Percentiles rank a stretch among this genome's conserved stretches.
phyloP scores from a whole-genome alignment of 257 asterid species.

The Asclepias syriaca region DNA sequence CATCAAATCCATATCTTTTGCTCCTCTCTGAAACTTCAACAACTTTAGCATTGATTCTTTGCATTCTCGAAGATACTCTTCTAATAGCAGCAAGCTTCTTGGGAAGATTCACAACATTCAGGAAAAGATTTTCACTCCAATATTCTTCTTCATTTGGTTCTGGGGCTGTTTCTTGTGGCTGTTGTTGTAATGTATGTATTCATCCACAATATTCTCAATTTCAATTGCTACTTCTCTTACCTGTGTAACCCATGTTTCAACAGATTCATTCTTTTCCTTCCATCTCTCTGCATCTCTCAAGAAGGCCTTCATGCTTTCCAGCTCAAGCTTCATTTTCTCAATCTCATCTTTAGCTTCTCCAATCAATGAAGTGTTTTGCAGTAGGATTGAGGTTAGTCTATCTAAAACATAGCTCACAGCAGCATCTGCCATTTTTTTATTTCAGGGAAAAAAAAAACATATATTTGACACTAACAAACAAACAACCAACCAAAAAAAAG shows the following conservation, averaged over 20 bases:
- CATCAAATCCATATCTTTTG: constrained; percentile 25
- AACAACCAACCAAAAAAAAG: too few relatives aligned
- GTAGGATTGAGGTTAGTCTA: constrained; percentile 13
- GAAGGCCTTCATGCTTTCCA: constrained; percentile 26
- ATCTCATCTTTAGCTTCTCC: constrained; percentile 21
- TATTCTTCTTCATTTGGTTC: neutral
- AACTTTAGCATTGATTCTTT: constrained; percentile 21
- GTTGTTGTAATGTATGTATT: constrained; percentile 17
- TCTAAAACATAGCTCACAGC: constrained; percentile 22
- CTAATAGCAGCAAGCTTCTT: constrained; percentile 10
- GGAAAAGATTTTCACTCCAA: constrained; percentile 11
- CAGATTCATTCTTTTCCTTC: constrained; percentile 19
- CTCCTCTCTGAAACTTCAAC: constrained; percentile 26
- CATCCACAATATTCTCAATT: constrained; percentile 27
- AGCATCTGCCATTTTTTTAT: constrained; percentile 27
- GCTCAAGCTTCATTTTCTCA: constrained; percentile 26
- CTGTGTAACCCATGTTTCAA: constrained; percentile 28
- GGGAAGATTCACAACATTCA: constrained; percentile 5
- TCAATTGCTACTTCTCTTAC: constrained; percentile 24
- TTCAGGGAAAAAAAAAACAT: too few relatives aligned
- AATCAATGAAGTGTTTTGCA: constrained; percentile 16
- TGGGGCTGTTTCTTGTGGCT: neutral
- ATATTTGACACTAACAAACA: neutral
- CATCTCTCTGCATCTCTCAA: constrained; percentile 24
- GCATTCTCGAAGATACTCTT: constrained; percentile 9